These are phyloP conservation scores for Hansfordia pulvinata DNA, from an alignment of 2,329 filamentous ascomycete genomes.

Conservation along the genomic window DNA sequence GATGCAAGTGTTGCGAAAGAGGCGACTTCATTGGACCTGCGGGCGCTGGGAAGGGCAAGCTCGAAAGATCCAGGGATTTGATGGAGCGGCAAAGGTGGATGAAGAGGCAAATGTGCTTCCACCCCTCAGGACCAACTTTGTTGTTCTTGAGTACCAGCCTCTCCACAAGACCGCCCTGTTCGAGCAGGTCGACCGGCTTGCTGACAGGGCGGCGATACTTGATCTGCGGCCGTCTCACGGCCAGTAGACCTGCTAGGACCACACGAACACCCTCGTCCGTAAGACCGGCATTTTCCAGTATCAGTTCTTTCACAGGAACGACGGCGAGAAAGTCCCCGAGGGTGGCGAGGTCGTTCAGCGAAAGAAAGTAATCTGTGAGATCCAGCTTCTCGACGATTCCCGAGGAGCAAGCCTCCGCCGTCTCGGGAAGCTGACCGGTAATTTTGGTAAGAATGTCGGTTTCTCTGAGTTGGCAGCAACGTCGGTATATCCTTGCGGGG, in stretches of 20 bases:
- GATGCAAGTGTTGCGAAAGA: slow-evolving; percentile 10
- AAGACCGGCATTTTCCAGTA: slow-evolving; percentile 77
- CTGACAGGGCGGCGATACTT: slow-evolving; percentile 32
- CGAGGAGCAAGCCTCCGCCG: slow-evolving; percentile 48
- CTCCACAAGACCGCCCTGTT: slow-evolving; percentile 64
- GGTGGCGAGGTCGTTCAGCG: slow-evolving; percentile 71
- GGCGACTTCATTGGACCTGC: slow-evolving; percentile 9
- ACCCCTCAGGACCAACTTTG: slow-evolving; percentile 74
- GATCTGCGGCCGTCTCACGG: slow-evolving; percentile 55
- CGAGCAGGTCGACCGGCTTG: slow-evolving; percentile 22
- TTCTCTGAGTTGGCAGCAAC: slow-evolving; percentile 88
- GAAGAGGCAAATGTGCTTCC: slow-evolving; percentile 84
- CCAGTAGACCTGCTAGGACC: slow-evolving; percentile 72
- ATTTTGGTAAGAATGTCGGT: slow-evolving; percentile 86
- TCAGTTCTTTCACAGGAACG: slow-evolving; percentile 75
- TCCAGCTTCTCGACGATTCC: slow-evolving; percentile 77
- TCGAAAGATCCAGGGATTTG: slow-evolving; percentile 75
- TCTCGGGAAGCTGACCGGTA: slow-evolving; percentile 69
- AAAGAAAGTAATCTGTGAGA: slow-evolving; percentile 71
- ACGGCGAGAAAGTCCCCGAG: slow-evolving; percentile 89
- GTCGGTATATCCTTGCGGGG: slow-evolving; percentile 80
- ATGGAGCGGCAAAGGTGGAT: slow-evolving; percentile 80
- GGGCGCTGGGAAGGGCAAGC: slow-evolving; percentile 57
- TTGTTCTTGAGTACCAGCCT: slow-evolving; percentile 85
- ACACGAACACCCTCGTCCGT: slow-evolving; percentile 79